Conservation (phyloP, 2,329 filamentous ascomycete species). For the Rutstroemia sp. region DNA sequence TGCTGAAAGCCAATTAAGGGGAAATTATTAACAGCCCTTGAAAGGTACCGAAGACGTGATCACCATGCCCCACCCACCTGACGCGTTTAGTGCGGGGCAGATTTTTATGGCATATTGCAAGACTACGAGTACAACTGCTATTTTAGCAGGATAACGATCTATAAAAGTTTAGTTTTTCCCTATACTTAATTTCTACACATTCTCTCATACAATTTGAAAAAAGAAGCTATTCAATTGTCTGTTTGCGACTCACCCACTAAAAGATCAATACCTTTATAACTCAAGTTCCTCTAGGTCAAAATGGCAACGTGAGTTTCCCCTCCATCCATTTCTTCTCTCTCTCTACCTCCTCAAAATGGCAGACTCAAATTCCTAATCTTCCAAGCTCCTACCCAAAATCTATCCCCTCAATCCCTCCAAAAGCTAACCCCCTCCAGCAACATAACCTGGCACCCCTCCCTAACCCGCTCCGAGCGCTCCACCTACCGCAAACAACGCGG, state of each 20-base stretch:
- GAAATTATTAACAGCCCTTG: neutral
- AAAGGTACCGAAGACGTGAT: neutral
- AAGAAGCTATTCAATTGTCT: neutral
- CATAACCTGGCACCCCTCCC: constrained; percentile 80
- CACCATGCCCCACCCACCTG: too few relatives aligned
- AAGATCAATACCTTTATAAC: neutral
- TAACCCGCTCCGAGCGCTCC: constrained; percentile 71
- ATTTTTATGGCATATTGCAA: neutral
- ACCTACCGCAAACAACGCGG: constrained; percentile 73
- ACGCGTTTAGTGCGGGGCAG: constrained; percentile 6
- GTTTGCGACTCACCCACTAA: neutral
- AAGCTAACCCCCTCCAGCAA: constrained; percentile 50
- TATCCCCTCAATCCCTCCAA: too few relatives aligned
- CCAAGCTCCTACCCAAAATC: too few relatives aligned
- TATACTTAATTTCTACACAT: neutral
- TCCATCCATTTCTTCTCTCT: neutral
- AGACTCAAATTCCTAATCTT: too few relatives aligned
- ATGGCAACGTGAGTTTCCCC: constrained; percentile 8
- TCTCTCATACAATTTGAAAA: neutral
- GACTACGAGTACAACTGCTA: neutral
- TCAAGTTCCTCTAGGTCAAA: neutral
- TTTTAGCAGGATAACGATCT: neutral
- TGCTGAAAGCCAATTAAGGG: too few relatives aligned
- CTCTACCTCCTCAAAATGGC: neutral
- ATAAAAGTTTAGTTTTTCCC: neutral